phyloP scores from a whole-genome alignment of 257 asterid genomes.

The Verbena officinalis region DNA sequence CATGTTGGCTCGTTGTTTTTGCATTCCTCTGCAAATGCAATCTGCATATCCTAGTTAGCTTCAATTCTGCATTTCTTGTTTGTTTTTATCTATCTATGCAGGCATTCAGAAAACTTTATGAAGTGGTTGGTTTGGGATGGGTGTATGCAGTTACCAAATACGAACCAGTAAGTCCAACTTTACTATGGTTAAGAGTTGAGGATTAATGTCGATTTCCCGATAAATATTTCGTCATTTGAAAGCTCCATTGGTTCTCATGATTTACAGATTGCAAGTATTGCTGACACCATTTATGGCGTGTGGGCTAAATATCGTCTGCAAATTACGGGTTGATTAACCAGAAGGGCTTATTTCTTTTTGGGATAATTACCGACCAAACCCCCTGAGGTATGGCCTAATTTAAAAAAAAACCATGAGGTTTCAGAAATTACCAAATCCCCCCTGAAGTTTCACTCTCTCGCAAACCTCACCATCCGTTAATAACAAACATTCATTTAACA shows the following conservation, averaged over 20 bases:
- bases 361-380: too few relatives aligned
- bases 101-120: conserved; percentile 86
- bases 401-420: too few relatives aligned
- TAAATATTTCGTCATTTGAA: neutral
- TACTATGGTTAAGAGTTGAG: neutral
- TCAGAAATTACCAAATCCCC: too few relatives aligned
- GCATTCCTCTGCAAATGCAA: neutral
- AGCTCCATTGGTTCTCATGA: neutral
- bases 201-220: neutral
- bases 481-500: too few relatives aligned
- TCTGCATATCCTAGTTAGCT: too few relatives aligned
- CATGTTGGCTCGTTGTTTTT: neutral
- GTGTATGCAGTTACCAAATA: conserved; percentile 86
- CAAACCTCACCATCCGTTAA: too few relatives aligned
- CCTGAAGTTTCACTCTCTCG: too few relatives aligned
- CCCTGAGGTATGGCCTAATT: too few relatives aligned
- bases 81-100: conserved; percentile 26
- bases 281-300: conserved; percentile 67
- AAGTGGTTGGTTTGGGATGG: conserved; percentile 91
- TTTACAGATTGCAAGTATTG: conserved; percentile 71
- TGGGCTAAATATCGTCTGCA: conserved; percentile 96
- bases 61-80: too few relatives aligned
- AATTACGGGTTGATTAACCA: conserved; percentile 69
- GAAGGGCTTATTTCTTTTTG: too few relatives aligned
- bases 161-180: conserved; percentile 68